These are phyloP conservation scores for Hordeum pubiflorum DNA, from an alignment of 202 grass and related monocot genomes.

Conservation along the genomic window DNA sequence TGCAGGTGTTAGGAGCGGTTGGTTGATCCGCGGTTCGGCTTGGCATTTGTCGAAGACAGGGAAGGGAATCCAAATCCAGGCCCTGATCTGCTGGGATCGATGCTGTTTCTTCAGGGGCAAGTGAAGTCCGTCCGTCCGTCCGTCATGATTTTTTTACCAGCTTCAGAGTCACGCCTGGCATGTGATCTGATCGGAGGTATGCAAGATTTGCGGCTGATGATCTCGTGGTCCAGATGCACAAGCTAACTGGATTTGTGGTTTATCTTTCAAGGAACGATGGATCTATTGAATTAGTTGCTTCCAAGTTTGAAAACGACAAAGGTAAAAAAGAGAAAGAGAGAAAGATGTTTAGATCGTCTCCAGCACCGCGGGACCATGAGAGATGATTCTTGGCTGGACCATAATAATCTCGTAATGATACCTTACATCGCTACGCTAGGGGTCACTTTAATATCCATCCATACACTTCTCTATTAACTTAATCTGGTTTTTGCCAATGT, in stretches of 20 bases:
- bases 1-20: background rate
- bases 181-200: conserved; percentile 18
- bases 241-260: conserved; percentile 25
- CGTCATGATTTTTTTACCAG: conserved; percentile 33
- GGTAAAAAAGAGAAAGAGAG: background rate
- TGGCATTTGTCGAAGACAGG: background rate
- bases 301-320: conserved; percentile 40
- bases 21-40: background rate
- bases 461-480: background rate
- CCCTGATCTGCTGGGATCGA: conserved; percentile 41
- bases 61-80: conserved; percentile 15
- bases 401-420: background rate
- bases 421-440: background rate
- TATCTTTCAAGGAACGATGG: conserved; percentile 29
- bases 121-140: conserved; percentile 27
- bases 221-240: conserved; percentile 32
- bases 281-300: conserved; percentile 36
- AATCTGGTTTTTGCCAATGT: background rate
- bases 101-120: conserved; percentile 40
- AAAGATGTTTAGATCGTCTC: conserved; percentile 18
- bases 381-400: conserved; percentile 13
- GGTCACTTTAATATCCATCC: background rate
- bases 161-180: conserved; percentile 38
- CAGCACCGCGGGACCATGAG: conserved; percentile 30
- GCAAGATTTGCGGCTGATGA: conserved; percentile 9